These are phyloP conservation scores for Pseudogymnoascus sp. DNA, from an alignment of 2,329 filamentous ascomycete species.

Conservation along the genomic window DNA sequence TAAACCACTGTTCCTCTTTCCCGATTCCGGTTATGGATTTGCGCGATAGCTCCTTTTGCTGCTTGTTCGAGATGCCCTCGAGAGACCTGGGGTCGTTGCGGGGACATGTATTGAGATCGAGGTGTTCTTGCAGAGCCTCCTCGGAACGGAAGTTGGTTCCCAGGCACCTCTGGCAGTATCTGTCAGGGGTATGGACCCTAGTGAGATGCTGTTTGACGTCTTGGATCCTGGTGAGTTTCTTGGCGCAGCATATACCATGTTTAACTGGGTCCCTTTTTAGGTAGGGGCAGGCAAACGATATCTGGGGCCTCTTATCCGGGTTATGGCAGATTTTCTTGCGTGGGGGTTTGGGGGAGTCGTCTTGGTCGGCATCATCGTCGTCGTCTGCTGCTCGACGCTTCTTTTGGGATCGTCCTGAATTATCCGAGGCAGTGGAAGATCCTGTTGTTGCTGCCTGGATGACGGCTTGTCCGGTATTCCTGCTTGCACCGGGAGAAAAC, in stretches of 20 bases:
- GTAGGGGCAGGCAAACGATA: conserved; percentile 10
- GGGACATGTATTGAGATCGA: background rate
- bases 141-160: conserved; percentile 5
- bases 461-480: background rate
- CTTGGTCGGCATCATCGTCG: conserved; percentile 8
- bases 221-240: conserved; percentile 8
- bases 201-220: conserved; percentile 12
- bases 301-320: background rate
- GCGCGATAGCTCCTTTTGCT: background rate
- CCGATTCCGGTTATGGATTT: conserved; percentile 8
- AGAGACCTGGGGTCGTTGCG: background rate
- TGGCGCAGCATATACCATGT: background rate
- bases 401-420: background rate
- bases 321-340: background rate
- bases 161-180: conserved; percentile 12
- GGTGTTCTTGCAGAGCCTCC: conserved; percentile 4
- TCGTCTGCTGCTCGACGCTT: background rate
- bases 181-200: conserved; percentile 9
- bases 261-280: background rate
- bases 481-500: background rate
- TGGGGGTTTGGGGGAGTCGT: background rate
- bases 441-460: background rate
- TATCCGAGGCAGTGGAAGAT: background rate
- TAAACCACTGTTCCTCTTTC: conserved; percentile 13
- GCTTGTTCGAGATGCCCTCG: conserved; percentile 5